Conservation (phyloP, 2,329 filamentous ascomycete genomes). For the Diaporthe citriasiana region DNA sequence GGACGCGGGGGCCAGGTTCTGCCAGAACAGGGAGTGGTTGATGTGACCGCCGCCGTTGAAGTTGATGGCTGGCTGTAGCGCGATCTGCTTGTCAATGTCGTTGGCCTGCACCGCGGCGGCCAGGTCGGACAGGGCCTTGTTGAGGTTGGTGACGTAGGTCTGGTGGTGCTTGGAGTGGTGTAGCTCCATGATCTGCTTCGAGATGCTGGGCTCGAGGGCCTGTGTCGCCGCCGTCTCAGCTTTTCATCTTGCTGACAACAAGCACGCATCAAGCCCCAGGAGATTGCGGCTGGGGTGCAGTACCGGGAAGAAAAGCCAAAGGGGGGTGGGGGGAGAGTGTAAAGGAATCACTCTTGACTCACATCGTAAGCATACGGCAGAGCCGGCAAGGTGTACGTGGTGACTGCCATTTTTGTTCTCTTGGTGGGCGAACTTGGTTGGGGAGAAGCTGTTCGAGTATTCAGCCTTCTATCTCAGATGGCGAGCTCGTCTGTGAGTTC, state of each 20-base stretch:
- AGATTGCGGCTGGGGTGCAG: background rate
- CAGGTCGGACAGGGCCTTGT: slow-evolving; percentile 81
- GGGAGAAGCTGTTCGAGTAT: background rate
- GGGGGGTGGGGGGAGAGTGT: no score
- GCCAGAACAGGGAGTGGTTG: slow-evolving; percentile 79
- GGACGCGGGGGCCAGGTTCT: slow-evolving; percentile 75
- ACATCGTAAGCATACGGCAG: slow-evolving; percentile 53
- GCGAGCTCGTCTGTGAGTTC: background rate
- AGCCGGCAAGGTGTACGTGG: slow-evolving; percentile 53
- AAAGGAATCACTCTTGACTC: slow-evolving; percentile 24
- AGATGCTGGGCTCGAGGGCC: slow-evolving; percentile 77
- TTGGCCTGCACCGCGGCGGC: slow-evolving; percentile 67
- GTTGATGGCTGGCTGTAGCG: slow-evolving; percentile 74
- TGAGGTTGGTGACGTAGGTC: slow-evolving; percentile 92
- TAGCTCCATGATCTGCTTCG: slow-evolving; percentile 94
- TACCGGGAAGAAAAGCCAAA: no score
- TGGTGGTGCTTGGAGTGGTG: slow-evolving; percentile 96
- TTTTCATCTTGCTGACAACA: slow-evolving; percentile 46
- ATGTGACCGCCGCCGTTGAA: slow-evolving; percentile 78
- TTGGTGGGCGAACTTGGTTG: background rate
- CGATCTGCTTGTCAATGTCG: slow-evolving; percentile 71
- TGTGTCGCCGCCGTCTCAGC: slow-evolving; percentile 21
- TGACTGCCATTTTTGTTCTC: slow-evolving; percentile 41
- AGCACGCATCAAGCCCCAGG: background rate
- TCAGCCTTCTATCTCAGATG: background rate